phyloP scores from a whole-genome alignment of 441 rosid genomes.

The Bruguiera hainesii region DNA sequence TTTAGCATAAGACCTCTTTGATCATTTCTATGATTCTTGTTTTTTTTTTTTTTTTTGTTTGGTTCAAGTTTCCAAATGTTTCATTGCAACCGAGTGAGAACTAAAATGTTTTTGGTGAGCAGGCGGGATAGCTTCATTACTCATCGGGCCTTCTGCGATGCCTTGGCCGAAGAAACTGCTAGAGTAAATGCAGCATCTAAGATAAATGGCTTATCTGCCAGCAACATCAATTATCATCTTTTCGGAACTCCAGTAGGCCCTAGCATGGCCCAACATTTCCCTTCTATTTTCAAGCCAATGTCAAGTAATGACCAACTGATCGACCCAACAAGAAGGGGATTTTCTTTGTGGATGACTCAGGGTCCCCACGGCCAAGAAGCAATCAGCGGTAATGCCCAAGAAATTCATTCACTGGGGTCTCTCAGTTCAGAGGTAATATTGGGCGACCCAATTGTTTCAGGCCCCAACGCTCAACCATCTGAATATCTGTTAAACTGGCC shows the following conservation, averaged over 20 bases:
- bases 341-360: constrained; percentile 59
- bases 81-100: too few relatives aligned
- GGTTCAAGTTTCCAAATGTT: too few relatives aligned
- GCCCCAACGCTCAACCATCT: constrained; percentile 29
- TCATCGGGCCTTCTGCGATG: constrained; percentile 94
- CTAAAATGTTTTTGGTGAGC: constrained; percentile 14
- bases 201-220: constrained; percentile 33
- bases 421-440: constrained; percentile 28
- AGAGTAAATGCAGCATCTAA: constrained; percentile 65
- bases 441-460: constrained; percentile 27
- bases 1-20: too few relatives aligned
- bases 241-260: constrained; percentile 44
- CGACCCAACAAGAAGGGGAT: constrained; percentile 37
- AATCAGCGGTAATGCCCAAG: constrained; percentile 33
- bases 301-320: constrained; percentile 36
- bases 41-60: too few relatives aligned
- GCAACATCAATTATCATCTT: constrained; percentile 50
- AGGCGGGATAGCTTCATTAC: constrained; percentile 95
- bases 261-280: constrained; percentile 38
- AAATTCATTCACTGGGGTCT: constrained; percentile 36
- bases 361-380: constrained; percentile 26
- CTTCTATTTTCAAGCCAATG: constrained; percentile 60
- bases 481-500: constrained; percentile 51
- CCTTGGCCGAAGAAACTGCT: constrained; percentile 94
- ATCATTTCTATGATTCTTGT: too few relatives aligned